These are phyloP conservation scores for Lippia alba DNA, from an alignment of 305 asterid genomes.

Conservation along the genomic window DNA sequence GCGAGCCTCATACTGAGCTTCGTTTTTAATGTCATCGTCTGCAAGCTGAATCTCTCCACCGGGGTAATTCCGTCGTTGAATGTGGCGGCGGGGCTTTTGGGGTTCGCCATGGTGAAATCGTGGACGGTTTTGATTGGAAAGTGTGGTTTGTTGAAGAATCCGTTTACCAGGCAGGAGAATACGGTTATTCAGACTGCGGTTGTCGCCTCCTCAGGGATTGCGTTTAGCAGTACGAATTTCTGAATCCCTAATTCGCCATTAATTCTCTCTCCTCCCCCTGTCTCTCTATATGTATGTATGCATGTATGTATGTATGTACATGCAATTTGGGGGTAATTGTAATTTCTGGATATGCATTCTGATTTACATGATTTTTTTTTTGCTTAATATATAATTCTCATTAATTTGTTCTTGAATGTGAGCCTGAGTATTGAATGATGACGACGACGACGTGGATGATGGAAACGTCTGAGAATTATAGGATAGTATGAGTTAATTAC, in stretches of 20 bases:
- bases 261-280: background rate
- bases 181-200: slow-evolving; percentile 53
- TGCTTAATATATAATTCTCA: too few relatives aligned
- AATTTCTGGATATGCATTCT: too few relatives aligned
- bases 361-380: too few relatives aligned
- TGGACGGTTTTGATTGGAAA: slow-evolving; percentile 41
- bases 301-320: background rate
- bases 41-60: slow-evolving; percentile 53
- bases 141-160: slow-evolving; percentile 48
- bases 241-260: background rate
- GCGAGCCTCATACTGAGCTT: slow-evolving; percentile 46
- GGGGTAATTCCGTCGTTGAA: slow-evolving; percentile 59
- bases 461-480: too few relatives aligned
- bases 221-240: slow-evolving; percentile 50
- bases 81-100: slow-evolving; percentile 62
- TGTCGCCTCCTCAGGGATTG: slow-evolving; percentile 55
- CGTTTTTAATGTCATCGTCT: slow-evolving; percentile 52
- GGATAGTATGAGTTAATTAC: too few relatives aligned
- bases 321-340: background rate
- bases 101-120: slow-evolving; percentile 48
- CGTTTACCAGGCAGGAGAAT: slow-evolving; percentile 57
- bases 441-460: too few relatives aligned
- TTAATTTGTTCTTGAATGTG: too few relatives aligned
- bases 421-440: too few relatives aligned
- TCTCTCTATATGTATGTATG: background rate